Evolutionary conservation across 2,329 filamentous ascomycete species (phyloP), one percentile per base, ranked within the genome.

Genomic region (Pseudogymnoascus destructans): DNA sequence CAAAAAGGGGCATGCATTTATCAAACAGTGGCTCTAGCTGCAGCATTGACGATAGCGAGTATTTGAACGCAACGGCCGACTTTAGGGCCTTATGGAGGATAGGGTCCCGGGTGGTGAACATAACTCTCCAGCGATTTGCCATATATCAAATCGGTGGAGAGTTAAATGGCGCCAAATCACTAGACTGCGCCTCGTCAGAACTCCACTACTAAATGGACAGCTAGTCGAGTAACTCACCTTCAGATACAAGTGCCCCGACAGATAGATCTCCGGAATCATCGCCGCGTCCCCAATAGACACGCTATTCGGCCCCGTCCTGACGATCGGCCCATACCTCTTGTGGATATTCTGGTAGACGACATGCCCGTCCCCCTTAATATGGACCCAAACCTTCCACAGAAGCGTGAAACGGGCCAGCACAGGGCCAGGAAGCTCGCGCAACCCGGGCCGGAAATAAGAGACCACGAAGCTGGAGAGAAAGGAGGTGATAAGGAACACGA

Each of bases 21-120:
- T 78, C 72, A 0, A 77, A 74, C 55, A 73, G 76, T 0, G 68
- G 64, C 62, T 79, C 75, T 56, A 76, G 77, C 42, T 70, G 67
- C 1, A 76, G 66, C 7, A 79, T 62, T 6, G 71, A 72, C 13
- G 70, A 74, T 71, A 78, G 74, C 3, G 73, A 73, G 60, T 77
- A 78, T 1, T 74, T 63, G 3, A 66, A 64, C 11, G 74, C 70
- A 57, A 74, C 74, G 13, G 69, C 66, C 49, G 72, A 72, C 15
- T 73, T 58, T 23, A 61, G 63, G 10, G 65, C 57, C 61, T 72
- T 68, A 58, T 77, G 74, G 25, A 67, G 63, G 27, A 66, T 66
- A 4, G 70, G 65, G 61, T 73, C 64, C 33, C 66, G 64, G 23
- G 70, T 68, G 6, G 64, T 57, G 56, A 72, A 72, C 35, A 38